Percentiles rank a stretch among this genome's conserved stretches.
Conservation (phyloP, 345 rosid species). For the Leavenworthia alabamica region DNA sequence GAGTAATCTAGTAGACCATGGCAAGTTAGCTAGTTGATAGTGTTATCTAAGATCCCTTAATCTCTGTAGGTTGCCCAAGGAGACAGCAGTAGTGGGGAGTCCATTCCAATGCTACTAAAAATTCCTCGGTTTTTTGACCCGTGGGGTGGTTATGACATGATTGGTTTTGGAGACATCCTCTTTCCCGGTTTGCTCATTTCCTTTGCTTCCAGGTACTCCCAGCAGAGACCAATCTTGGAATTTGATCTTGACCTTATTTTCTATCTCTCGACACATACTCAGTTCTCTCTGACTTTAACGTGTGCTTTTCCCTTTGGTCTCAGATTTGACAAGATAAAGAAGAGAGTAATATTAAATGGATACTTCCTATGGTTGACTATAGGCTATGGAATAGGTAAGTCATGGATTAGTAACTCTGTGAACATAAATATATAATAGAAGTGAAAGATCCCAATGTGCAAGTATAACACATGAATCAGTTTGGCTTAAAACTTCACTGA, state of each 20-base stretch:
- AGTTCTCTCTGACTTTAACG: background rate
- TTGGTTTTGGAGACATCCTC: conserved; percentile 97
- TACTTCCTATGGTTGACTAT: conserved; percentile 73
- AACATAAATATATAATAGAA: background rate
- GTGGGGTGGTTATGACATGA: conserved; percentile 98
- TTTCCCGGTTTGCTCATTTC: conserved; percentile 90
- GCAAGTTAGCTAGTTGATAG: background rate
- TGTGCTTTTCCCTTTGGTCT: conserved; percentile 14
- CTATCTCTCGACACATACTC: background rate
- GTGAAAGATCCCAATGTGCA: background rate
- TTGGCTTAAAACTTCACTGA: background rate
- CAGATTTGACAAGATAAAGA: conserved; percentile 71
- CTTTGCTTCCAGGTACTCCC: conserved; percentile 62
- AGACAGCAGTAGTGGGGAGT: conserved; percentile 76
- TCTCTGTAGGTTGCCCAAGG: conserved; percentile 91
- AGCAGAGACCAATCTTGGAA: background rate
- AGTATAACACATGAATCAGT: background rate
- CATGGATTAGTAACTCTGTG: background rate
- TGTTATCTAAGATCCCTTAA: conserved; percentile 15
- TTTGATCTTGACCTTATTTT: background rate
- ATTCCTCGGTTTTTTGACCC: conserved; percentile 77
- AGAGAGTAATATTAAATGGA: conserved; percentile 45
- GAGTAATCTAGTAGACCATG: background rate
- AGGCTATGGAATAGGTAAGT: conserved; percentile 81
- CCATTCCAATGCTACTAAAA: conserved; percentile 90